Base-by-base conservation (phyloP, 768 basidiomycete species). In the Mycena vulgaris region DNA sequence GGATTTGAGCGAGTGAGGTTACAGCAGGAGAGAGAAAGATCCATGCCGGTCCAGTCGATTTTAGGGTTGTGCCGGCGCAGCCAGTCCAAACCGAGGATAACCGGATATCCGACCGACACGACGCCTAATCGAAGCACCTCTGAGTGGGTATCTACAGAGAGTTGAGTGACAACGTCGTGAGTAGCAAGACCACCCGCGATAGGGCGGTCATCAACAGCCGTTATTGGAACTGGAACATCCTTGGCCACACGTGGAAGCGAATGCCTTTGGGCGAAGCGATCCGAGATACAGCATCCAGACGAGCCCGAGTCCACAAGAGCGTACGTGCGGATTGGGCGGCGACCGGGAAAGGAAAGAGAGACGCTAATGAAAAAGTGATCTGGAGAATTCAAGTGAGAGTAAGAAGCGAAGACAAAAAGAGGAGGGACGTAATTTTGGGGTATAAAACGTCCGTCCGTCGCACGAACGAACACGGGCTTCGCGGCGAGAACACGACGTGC, bases 121-220 rank as follows among this genome's bases (percentile, higher is more conserved):
- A 80, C 68, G 27, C 56, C 74, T 4, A 81, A 75, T 14, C 61
- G 28, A 17, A 75, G 35, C 14, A 48, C 60, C 67, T 80, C 79
- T 1, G 62, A 33, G n/a, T 81, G 80, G 28, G 72, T 47, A 23
- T 66, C 68, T 23, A 78, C 68, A 2, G 56, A 59, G 10, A 82
- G 39, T 2, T 70, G 57, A 39, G 75, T 60, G 13, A 79, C 42
- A 14, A 80, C 73, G 47, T 80, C 76, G 45, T 80, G 78, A 19
- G 80, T 80, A 65, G 81, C 75, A 19, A 78, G 67, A 1, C 81
- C 81, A 57, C 76, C 77, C 10, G 77, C 71, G 37, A 81, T 77
- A 9, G 77, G 80, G 51, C 76, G 69, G 55, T 80, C 70, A 57
- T 80, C 79, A 35, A 80, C 74, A 2, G 76, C 75, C 48, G 74